Evolutionary conservation across 169 alveolate genomes (phyloP), one percentile per base, ranked within the genome.

Genomic region (Eimeria praecox): DNA sequence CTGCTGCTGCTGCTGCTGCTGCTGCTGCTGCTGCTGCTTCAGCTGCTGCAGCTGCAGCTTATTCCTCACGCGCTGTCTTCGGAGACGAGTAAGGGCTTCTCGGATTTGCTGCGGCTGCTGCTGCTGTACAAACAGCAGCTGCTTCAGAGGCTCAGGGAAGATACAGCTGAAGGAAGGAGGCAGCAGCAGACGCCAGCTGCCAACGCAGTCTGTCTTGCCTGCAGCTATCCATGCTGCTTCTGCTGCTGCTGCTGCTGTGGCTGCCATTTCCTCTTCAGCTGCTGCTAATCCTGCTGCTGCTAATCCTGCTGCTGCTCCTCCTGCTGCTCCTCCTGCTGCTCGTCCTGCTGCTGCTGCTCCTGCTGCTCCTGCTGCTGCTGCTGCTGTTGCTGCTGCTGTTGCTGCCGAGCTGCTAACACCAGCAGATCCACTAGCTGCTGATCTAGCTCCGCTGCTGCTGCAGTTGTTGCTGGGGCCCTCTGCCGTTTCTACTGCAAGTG

Each of bases 81-180:
- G 90, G 44, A 80, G 90, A 40, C 64, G 49, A 20, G 44, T 9
- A n/a, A 80, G 66, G 12, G 90, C 90, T 22, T 80, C 90, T 46
- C 90, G 24, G 69, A 80, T 80, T n/a, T 80, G 90, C 40, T 80
- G 90, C 40, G 90, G 90, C 40, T 80, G 49, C 69, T 80, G 90
- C 71, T 80, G 90, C 90, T 80, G 90, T 69, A 80, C 90, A 46
- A 80, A 80, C 6, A 80, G 90, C 90, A 80, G 90, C 90, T 80
- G 90, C 90, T 80, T 80, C 69, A 80, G n/a, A 27, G 90, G 90
- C 44, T 80, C 69, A 16, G 90, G 66, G 69, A 80, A 80, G 38
- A 80, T n/a, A 27, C 66, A 22, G 69, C 44, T n/a, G 40, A 80
- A 80, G 20, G 69, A 40, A 44, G 69, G 90, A 44, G 90, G 66